phyloP scores from a whole-genome alignment of 495 filamentous ascomycete genomes.

The Tetracladium marchalianum region DNA sequence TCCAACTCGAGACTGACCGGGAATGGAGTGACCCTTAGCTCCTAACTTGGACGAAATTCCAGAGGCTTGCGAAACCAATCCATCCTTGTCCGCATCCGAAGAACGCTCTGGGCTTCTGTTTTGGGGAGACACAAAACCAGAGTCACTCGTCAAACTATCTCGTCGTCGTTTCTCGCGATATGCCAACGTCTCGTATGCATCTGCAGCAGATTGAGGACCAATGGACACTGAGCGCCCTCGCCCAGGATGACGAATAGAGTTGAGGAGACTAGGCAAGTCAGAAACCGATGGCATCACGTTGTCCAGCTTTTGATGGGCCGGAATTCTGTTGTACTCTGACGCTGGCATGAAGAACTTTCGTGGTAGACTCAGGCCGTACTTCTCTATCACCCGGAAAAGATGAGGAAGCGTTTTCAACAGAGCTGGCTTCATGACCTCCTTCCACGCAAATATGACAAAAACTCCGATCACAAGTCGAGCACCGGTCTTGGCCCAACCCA shows the following conservation, averaged over 20 bases:
- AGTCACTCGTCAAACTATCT: constrained; percentile 38
- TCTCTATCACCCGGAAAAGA: constrained; percentile 77
- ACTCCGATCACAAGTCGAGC: constrained; percentile 70
- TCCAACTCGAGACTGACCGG: constrained; percentile 30
- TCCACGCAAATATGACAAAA: constrained; percentile 75
- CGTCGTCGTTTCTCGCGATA: constrained; percentile 74
- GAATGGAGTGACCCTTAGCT: constrained; percentile 11
- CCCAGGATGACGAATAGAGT: constrained; percentile 68
- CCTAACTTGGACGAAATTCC: constrained; percentile 13
- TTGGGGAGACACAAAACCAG: background rate
- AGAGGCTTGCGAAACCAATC: constrained; percentile 13
- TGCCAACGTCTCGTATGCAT: constrained; percentile 93
- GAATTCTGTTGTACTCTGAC: constrained; percentile 81
- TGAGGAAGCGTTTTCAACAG: constrained; percentile 71
- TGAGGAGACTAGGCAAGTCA: constrained; percentile 70
- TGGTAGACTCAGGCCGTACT: constrained; percentile 64
- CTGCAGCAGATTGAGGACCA: constrained; percentile 88
- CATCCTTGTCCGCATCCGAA: constrained; percentile 9
- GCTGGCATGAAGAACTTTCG: constrained; percentile 84
- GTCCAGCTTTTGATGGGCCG: constrained; percentile 64
- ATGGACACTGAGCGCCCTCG: constrained; percentile 75
- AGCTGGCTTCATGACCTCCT: constrained; percentile 75
- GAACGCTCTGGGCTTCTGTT: background rate
- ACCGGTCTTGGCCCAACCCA: constrained; percentile 51
- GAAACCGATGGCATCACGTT: constrained; percentile 79